Conservation (phyloP, 805 yeast species). For the Zygotorulaspora sp. region DNA sequence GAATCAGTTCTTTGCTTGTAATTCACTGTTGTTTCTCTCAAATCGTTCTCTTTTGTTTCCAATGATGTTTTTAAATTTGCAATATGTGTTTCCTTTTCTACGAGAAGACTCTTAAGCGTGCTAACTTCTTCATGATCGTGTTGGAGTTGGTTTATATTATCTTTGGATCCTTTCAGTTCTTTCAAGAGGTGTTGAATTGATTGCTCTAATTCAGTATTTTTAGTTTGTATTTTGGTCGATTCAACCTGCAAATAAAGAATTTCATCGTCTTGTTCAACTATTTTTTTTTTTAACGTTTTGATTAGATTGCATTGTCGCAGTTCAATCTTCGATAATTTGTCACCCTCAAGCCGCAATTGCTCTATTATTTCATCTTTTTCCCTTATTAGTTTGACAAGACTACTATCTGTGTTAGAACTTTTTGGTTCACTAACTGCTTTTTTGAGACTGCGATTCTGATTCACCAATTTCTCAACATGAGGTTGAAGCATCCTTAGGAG, state of each 20-base stretch:
- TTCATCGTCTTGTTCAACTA: conserved; percentile 38
- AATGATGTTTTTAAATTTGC: conserved; percentile 24
- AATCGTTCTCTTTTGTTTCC: conserved; percentile 23
- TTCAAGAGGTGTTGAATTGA: conserved; percentile 21
- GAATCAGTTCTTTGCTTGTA: conserved; percentile 26
- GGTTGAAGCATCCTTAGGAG: conserved; percentile 13
- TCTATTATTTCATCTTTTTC: conserved; percentile 54
- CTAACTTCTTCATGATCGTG: conserved; percentile 12
- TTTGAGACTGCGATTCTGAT: conserved; percentile 5
- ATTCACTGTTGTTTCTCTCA: conserved; percentile 24
- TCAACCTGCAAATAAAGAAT: conserved; percentile 19
- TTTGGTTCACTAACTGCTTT: background rate
- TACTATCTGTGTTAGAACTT: conserved; percentile 14
- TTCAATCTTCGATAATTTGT: conserved; percentile 65
- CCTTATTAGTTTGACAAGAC: conserved; percentile 25
- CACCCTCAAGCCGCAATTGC: conserved; percentile 71
- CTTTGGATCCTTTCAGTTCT: conserved; percentile 11
- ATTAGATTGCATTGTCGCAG: conserved; percentile 61
- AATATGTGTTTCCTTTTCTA: conserved; percentile 11
- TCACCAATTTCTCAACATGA: conserved; percentile 3
- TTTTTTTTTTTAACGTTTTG: conserved; percentile 52
- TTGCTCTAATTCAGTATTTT: conserved; percentile 26
- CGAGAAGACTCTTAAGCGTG: conserved; percentile 1
- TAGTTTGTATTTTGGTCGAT: conserved; percentile 20
- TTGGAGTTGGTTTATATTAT: conserved; percentile 6